phyloP scores from a whole-genome alignment of 2,329 filamentous ascomycete genomes.

The Fusarium marasasianum region DNA sequence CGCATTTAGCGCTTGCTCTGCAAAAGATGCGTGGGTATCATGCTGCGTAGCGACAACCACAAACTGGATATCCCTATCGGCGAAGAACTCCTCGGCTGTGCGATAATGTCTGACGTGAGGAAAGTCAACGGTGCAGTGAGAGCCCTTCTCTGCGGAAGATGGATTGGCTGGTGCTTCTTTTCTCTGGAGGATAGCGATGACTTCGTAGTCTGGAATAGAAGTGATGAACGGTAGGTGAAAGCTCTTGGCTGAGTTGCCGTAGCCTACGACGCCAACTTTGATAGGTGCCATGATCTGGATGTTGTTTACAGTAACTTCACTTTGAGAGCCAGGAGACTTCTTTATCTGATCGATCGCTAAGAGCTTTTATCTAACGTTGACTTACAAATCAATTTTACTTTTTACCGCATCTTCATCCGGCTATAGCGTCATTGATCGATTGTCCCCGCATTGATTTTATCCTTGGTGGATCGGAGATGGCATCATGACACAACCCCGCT shows the following conservation, averaged over 20 bases:
- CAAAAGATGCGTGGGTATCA: conserved; percentile 34
- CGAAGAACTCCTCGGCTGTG: conserved; percentile 66
- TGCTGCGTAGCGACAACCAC: conserved; percentile 59
- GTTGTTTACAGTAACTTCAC: too few species aligned
- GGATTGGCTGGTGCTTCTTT: conserved; percentile 49
- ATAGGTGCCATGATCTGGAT: conserved; percentile 45
- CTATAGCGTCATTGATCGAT: neutral
- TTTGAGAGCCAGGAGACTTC: too few species aligned
- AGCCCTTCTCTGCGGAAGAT: conserved; percentile 39
- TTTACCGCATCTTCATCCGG: neutral
- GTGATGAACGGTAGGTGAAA: conserved; percentile 63
- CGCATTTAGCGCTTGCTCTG: conserved; percentile 20
- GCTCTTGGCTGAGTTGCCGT: conserved; percentile 57
- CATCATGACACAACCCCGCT: neutral
- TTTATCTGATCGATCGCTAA: neutral
- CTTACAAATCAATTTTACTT: neutral
- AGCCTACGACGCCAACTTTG: conserved; percentile 61
- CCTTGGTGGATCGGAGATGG: neutral
- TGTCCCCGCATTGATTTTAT: conserved; percentile 10
- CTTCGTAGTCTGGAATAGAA: conserved; percentile 55
- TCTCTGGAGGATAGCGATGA: conserved; percentile 60
- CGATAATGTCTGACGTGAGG: conserved; percentile 64
- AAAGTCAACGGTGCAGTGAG: conserved; percentile 60
- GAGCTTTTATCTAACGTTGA: neutral
- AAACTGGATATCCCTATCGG: conserved; percentile 66